Evolutionary conservation across 2,329 filamentous ascomycete species (phyloP), one percentile per base, ranked within the genome.

Genomic region (Fusarium euwallaceae): DNA sequence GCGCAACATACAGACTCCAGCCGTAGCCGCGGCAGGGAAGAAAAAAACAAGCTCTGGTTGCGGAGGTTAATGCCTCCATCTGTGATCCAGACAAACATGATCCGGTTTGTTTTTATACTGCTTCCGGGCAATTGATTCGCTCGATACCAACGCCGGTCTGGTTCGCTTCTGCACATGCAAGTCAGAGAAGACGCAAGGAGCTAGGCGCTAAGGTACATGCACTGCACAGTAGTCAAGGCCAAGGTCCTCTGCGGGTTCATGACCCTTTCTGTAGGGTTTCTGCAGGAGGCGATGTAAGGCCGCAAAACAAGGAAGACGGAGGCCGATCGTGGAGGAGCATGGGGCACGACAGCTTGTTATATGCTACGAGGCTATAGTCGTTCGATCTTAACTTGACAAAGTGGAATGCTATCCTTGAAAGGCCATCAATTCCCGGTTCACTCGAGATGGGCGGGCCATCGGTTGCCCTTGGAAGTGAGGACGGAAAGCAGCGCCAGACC

Each of bases 161-260:
- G 69, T 37, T 68, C 37, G 34, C 55, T 63, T 63, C 70, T 74
- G 75, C 75, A 78, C 73, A 78, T 77, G 75, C 75, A 78, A 67
- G 73, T 71, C 62, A 77, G 58, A 70, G 27, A 65, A 58, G 62
- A 74, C 66, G 76, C 71, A 77, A 71, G 73, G 58, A 77, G 69
- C 34, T 64, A 58, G 51, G 69, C 60, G 67, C 71, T 59, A 53
- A 29, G 24, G 48, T 53, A 32, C 24, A 32, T 53, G 24, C 32
- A 14, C 32, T 34, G 32, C 32, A 6, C 32, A 34, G 32, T 53
- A 70, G 70, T 64, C 61, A 65, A 67, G 70, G 67, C 66, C 67
- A 61, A 61, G 22, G 61, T 61, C 39, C 63, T 64, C 61, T 74
- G 75, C 73, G 62, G 73, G 75, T 76, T 77, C 73, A 69, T 67